Percentiles rank a stretch among this genome's conserved stretches.
Evolutionary conservation across 345 rosid species (phyloP).

Genomic region (Psidium friedrichsthalianum): DNA sequence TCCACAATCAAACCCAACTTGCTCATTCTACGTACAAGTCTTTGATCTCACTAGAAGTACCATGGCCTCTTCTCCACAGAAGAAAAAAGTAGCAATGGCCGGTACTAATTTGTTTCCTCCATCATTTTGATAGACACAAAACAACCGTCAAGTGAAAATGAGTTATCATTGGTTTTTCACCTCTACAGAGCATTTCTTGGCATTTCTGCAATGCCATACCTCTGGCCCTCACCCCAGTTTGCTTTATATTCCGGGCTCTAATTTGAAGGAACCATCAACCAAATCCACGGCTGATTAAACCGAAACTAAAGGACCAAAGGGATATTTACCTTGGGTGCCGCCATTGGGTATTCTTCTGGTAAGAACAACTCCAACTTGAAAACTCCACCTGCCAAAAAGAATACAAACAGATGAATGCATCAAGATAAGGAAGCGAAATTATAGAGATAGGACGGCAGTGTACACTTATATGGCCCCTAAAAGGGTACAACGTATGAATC

Average conservation of each 20-base stretch:
- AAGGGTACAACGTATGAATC: neutral
- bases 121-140: neutral
- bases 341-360: constrained; percentile 99
- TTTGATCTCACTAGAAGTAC: neutral
- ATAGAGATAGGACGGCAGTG: neutral
- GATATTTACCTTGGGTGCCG: constrained; percentile 86
- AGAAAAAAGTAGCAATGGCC: neutral
- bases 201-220: neutral
- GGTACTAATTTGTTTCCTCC: neutral
- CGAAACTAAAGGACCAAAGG: neutral
- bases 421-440: neutral
- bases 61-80: neutral
- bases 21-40: neutral
- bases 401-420: constrained; percentile 1
- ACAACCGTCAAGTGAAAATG: neutral
- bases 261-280: neutral
- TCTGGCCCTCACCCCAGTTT: neutral
- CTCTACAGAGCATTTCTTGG: neutral
- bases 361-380: constrained; percentile 98
- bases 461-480: neutral
- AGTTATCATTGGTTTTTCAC: neutral
- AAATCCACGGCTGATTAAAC: neutral
- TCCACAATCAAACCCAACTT: neutral
- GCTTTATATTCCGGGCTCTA: neutral
- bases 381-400: constrained; percentile 62